Percentiles rank a stretch among this genome's conserved stretches.
Evolutionary conservation across 192 early-diverging fungal species (phyloP).

Genomic region (Oehlia diaphana): DNA sequence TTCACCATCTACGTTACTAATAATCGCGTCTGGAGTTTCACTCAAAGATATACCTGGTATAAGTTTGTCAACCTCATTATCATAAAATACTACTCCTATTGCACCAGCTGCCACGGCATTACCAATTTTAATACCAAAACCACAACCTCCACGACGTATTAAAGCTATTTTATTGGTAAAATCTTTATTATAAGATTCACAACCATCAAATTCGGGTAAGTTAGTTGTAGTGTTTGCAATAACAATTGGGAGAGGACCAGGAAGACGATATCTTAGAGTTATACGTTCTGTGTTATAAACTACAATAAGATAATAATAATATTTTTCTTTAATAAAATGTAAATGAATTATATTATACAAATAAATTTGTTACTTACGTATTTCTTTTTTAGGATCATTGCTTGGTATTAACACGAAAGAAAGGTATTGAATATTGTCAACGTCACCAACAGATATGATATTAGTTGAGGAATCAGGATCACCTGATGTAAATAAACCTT

Average conservation of each 20-base stretch:
- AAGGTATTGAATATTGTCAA: conserved; percentile 45
- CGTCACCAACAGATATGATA: conserved; percentile 59
- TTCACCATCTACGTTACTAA: conserved; percentile 52
- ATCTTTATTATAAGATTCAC: conserved; percentile 40
- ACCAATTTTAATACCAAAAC: conserved; percentile 61
- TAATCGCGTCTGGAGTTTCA: conserved; percentile 52
- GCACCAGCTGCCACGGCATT: conserved; percentile 61
- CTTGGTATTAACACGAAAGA: conserved; percentile 38
- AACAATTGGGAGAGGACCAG: conserved; percentile 35
- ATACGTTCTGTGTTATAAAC: conserved; percentile 15
- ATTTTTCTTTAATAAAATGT: not conserved
- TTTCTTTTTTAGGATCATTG: not conserved
- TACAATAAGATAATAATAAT: not conserved
- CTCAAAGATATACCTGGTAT: conserved; percentile 30
- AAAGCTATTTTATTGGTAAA: conserved; percentile 57
- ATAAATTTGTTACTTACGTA: conserved; percentile 26
- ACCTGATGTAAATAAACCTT: conserved; percentile 60
- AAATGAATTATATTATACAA: not conserved
- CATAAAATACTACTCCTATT: conserved; percentile 65
- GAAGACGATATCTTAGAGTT: conserved; percentile 17
- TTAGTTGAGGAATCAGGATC: conserved; percentile 58
- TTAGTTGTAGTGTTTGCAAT: conserved; percentile 40
- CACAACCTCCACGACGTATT: conserved; percentile 70
- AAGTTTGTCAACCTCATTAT: conserved; percentile 33
- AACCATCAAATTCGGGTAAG: conserved; percentile 52